These are phyloP conservation scores for Rutidosis leptorrhynchoides DNA, from an alignment of 129 eudicot genomes.

Conservation along the genomic window DNA sequence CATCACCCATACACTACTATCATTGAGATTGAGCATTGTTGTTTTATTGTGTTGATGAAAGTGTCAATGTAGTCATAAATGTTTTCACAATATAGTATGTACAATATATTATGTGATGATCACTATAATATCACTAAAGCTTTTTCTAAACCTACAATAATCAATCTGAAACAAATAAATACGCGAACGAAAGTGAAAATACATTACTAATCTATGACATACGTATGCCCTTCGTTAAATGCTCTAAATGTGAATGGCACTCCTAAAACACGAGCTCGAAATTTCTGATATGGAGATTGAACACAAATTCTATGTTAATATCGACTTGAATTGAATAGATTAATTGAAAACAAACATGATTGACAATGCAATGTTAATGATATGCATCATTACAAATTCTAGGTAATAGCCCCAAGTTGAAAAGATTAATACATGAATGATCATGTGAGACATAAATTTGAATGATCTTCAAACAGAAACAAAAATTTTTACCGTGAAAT, in stretches of 20 bases:
- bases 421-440: conserved; percentile 6
- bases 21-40: too few relatives aligned
- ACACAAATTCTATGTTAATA: not conserved
- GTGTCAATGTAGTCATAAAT: not conserved
- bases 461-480: conserved; percentile 13
- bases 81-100: not conserved
- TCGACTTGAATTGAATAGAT: not conserved
- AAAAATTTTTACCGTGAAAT: not conserved
- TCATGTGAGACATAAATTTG: not conserved
- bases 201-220: not conserved
- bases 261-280: conserved; percentile 8
- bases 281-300: not conserved
- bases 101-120: not conserved
- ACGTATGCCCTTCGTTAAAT: not conserved
- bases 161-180: too few relatives aligned
- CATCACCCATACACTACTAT: too few relatives aligned
- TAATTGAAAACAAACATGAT: conserved; percentile 7
- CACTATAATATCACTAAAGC: too few relatives aligned
- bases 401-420: too few relatives aligned
- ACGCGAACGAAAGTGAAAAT: not conserved
- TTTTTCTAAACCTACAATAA: not conserved
- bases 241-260: not conserved
- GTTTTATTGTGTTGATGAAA: not conserved
- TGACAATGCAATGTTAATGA: conserved; percentile 2
- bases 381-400: too few relatives aligned